Evolutionary conservation across 1,284 basidiomycete genomes (phyloP).

Genomic region (Phellinidium pouzarii): DNA sequence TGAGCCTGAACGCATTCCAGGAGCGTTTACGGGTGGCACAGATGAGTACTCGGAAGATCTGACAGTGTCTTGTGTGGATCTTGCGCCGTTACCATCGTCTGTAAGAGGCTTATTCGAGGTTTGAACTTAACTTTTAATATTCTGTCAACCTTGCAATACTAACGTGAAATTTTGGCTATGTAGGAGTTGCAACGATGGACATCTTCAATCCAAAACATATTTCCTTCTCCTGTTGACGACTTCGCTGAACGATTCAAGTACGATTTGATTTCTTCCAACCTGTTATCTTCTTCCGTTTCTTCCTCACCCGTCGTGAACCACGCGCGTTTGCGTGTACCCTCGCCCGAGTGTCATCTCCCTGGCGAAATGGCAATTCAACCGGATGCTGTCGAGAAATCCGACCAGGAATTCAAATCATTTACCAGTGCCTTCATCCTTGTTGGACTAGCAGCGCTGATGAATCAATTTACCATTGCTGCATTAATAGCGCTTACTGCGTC

Average conservation of each 20-base stretch:
- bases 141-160: too few relatives aligned
- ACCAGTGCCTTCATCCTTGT: slow-evolving; percentile 16
- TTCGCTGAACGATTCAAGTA: slow-evolving; percentile 81
- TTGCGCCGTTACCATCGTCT: not conserved
- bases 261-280: slow-evolving; percentile 74
- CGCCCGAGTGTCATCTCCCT: slow-evolving; percentile 33
- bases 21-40: slow-evolving; percentile 2
- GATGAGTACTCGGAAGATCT: slow-evolving; percentile 13
- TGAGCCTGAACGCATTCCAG: slow-evolving; percentile 10
- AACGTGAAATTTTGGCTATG: slow-evolving; percentile 33
- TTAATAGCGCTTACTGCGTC: slow-evolving; percentile 13
- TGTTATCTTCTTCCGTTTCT: slow-evolving; percentile 48
- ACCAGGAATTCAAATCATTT: slow-evolving; percentile 14
- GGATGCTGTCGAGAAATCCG: slow-evolving; percentile 9
- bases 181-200: slow-evolving; percentile 23
- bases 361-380: slow-evolving; percentile 32
- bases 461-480: slow-evolving; percentile 10
- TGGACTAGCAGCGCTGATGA: slow-evolving; percentile 13
- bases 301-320: slow-evolving; percentile 27
- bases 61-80: slow-evolving; percentile 2
- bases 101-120: not conserved
- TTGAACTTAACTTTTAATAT: slow-evolving; percentile 17
- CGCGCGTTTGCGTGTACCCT: slow-evolving; percentile 26
- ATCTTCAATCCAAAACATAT: slow-evolving; percentile 18
- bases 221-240: slow-evolving; percentile 25